Evolutionary conservation across 768 basidiomycete genomes (phyloP).

Genomic region (Boletus vermiculosoides): DNA sequence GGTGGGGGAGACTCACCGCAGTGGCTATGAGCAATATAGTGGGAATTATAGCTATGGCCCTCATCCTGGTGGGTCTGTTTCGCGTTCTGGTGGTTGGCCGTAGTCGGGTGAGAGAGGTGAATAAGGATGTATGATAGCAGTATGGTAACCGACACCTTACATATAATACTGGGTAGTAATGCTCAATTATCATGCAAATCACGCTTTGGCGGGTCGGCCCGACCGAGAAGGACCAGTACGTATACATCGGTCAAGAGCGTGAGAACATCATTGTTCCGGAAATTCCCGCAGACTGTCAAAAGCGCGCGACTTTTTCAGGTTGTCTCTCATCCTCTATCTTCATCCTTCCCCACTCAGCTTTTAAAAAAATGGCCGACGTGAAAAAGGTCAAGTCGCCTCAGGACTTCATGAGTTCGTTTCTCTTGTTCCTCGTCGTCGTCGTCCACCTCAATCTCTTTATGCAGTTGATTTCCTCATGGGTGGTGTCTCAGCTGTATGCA

Average conservation of each 20-base stretch:
- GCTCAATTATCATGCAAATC: not conserved
- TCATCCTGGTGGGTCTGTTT: constrained; percentile 21
- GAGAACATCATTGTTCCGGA: constrained; percentile 29
- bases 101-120: constrained; percentile 13
- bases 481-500: constrained; percentile 84
- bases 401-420: constrained; percentile 74
- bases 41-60: constrained; percentile 24
- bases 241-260: constrained; percentile 28
- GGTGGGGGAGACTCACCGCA: constrained; percentile 21
- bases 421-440: not conserved
- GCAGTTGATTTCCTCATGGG: constrained; percentile 95
- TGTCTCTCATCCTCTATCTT: constrained; percentile 44
- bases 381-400: constrained; percentile 87
- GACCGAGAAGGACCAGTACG: not conserved
- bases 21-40: constrained; percentile 26
- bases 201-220: not conserved
- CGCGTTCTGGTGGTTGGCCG: constrained; percentile 31
- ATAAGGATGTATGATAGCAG: constrained; percentile 16
- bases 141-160: constrained; percentile 15
- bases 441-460: constrained; percentile 16
- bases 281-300: constrained; percentile 35
- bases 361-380: constrained; percentile 72
- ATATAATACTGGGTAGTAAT: constrained; percentile 20
- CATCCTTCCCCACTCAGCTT: constrained; percentile 51
- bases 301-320: constrained; percentile 48